Evolutionary conservation across 805 yeast genomes (phyloP).

Genomic region (Blastobotrys muscicola): DNA sequence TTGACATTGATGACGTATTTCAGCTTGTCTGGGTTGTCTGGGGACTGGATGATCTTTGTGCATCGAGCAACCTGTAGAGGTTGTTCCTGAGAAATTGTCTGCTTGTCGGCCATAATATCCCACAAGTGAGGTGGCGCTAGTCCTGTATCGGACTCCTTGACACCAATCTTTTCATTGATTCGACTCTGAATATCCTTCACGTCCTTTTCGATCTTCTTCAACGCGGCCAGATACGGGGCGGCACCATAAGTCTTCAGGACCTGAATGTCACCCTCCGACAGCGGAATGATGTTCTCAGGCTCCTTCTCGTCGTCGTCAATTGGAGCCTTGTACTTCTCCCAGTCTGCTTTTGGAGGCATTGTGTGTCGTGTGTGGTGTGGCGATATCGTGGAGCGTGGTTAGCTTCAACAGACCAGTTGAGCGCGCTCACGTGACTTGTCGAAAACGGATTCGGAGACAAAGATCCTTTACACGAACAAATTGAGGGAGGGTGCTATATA

Average conservation of each 20-base stretch:
- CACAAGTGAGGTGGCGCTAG: constrained; percentile 91
- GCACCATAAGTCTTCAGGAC: constrained; percentile 95
- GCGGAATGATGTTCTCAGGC: constrained; percentile 72
- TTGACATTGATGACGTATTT: constrained; percentile 94
- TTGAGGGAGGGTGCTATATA: too few relatives aligned
- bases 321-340: constrained; percentile 97
- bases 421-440: too few relatives aligned
- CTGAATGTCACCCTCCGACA: constrained; percentile 94
- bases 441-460: neutral
- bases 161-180: constrained; percentile 89
- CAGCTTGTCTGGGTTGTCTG: constrained; percentile 74
- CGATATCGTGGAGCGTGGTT: neutral
- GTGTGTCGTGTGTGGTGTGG: constrained; percentile 5
- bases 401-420: neutral
- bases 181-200: constrained; percentile 72
- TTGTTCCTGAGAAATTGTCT: constrained; percentile 85
- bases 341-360: constrained; percentile 96
- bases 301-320: constrained; percentile 49
- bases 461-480: too few relatives aligned
- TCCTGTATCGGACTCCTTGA: constrained; percentile 89
- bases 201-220: constrained; percentile 80
- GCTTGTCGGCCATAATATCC: constrained; percentile 96
- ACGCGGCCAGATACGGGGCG: constrained; percentile 82
- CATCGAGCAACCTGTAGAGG: constrained; percentile 98
- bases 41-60: constrained; percentile 73